These are phyloP conservation scores for Amorphotheca resinae DNA, from an alignment of 495 filamentous ascomycete species.

Conservation along the genomic window DNA sequence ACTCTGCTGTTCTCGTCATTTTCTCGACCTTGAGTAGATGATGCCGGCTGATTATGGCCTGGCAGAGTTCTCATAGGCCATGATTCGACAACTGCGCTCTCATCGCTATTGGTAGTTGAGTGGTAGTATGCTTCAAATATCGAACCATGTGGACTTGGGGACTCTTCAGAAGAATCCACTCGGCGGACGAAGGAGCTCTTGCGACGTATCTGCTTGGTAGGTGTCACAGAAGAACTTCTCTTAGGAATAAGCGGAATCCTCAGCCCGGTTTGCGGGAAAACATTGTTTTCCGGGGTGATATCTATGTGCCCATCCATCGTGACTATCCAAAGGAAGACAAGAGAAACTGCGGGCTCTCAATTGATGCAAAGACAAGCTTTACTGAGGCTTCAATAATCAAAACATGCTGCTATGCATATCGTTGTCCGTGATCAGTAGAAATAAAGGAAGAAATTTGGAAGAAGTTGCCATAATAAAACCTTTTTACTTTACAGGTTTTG, in stretches of 20 bases:
- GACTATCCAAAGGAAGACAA: background rate
- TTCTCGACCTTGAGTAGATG: slow-evolving; percentile 3
- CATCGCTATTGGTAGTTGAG: slow-evolving; percentile 21
- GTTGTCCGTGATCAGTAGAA: background rate
- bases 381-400: background rate
- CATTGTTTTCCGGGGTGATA: slow-evolving; percentile 2
- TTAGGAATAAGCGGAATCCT: slow-evolving; percentile 13
- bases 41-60: slow-evolving; percentile 5
- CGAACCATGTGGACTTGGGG: slow-evolving; percentile 25
- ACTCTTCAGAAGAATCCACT: slow-evolving; percentile 26
- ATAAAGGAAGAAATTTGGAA: background rate
- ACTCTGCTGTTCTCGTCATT: slow-evolving; percentile 16
- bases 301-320: slow-evolving; percentile 1
- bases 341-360: background rate
- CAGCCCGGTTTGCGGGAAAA: background rate
- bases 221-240: slow-evolving; percentile 19
- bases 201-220: slow-evolving; percentile 8
- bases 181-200: slow-evolving; percentile 20
- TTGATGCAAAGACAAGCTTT: background rate
- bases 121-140: slow-evolving; percentile 26
- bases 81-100: slow-evolving; percentile 7
- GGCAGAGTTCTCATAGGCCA: background rate
- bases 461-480: background rate
- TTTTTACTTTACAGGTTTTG: background rate
- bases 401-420: background rate